Evolutionary conservation across 345 rosid species (phyloP), one percentile per base, ranked within the genome.

Genomic region (Pseudoturritis turrita): DNA sequence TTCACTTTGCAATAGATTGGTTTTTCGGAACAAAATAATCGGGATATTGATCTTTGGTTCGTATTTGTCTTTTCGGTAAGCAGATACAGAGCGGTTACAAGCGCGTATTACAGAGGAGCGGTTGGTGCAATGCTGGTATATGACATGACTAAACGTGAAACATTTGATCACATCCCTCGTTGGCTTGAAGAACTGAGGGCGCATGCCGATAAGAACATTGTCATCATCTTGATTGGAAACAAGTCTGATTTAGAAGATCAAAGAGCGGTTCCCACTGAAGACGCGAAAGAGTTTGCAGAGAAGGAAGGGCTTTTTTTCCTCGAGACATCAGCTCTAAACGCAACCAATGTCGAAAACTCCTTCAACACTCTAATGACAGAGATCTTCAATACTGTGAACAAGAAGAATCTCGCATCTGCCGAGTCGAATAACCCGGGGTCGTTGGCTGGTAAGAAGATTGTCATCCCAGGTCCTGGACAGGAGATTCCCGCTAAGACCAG

Each of bases 101-200:
- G 94, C 62, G 94, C 96, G 36, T 88, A 86, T 63, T 90, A 90
- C 65, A 81, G 96, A 67, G 96, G 96, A 36, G 94, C 96, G 29
- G 91, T 90, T n/a, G 96, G 96, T 46, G 96, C 96, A 25, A 88
- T 90, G 90, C 76, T 90, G 50, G 94, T 90, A 25, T 90, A 85
- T 1, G 96, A 90, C 62, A 83, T 88, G 50, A 80, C 89, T 4
- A 90, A 87, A 46, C 87, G 88, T 0, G 89, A 85, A 57, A 85
- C 91, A 44, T 90, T 90, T 40, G 96, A 90, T 17, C 96, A 90
- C 78, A 90, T 90, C 62, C 89, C 92, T 6, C 87, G 94, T 15
- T 88, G 94, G 96, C 81, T 90, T 22, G 96, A 88, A 73, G 96
- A 90, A 79, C 60, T 90, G 33, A 86, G 90, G 7, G 76, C 85